Conservation (phyloP, 768 basidiomycete genomes). For the Trametes meyenii region DNA sequence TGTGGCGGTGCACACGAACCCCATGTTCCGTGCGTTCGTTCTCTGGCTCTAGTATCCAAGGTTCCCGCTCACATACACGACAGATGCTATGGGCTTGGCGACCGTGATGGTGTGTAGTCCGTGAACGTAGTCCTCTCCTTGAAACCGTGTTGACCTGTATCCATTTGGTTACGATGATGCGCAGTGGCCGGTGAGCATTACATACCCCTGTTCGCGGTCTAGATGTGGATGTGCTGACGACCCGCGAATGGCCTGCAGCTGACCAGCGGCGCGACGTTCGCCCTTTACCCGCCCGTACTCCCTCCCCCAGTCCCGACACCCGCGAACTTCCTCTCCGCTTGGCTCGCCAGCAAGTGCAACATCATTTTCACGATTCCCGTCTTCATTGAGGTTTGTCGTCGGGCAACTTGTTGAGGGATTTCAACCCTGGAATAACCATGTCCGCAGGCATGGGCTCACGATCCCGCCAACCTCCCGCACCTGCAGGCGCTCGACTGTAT, state of each 20-base stretch:
- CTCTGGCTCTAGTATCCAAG: neutral
- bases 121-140: neutral
- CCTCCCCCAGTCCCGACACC: slow-evolving; percentile 16
- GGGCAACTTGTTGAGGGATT: no score
- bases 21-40: slow-evolving; percentile 27
- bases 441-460: slow-evolving; percentile 13
- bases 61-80: neutral
- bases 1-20: slow-evolving; percentile 25
- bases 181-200: neutral
- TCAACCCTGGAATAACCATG: neutral
- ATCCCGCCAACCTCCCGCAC: slow-evolving; percentile 2
- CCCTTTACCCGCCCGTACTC: slow-evolving; percentile 12
- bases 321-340: slow-evolving; percentile 12
- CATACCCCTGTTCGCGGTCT: neutral
- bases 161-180: neutral
- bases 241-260: neutral
- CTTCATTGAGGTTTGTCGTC: slow-evolving; percentile 15
- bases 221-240: neutral
- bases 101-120: slow-evolving; percentile 4
- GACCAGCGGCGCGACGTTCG: slow-evolving; percentile 9
- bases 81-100: slow-evolving; percentile 19
- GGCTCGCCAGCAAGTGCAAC: slow-evolving; percentile 7
- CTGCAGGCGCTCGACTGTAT: slow-evolving; percentile 14
- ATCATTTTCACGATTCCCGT: slow-evolving; percentile 20
- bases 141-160: neutral